phyloP scores from a whole-genome alignment of 176 grass and related monocot genomes.

The Secale cereale region DNA sequence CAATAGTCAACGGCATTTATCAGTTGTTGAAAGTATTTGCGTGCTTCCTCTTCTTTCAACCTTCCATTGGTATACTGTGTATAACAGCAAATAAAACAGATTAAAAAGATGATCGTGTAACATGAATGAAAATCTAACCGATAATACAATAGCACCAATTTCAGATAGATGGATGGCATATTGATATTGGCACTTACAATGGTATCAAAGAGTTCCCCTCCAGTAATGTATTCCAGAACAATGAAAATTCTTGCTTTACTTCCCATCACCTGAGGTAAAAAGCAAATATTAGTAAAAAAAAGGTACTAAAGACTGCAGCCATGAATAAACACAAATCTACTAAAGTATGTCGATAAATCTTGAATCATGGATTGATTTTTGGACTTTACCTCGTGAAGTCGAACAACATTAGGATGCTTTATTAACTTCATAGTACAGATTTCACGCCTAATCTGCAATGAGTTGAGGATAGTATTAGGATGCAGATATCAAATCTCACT shows the following conservation, averaged over 20 bases:
- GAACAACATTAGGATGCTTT: conserved; percentile 95
- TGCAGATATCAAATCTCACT: conserved; percentile 2
- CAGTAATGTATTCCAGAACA: conserved; percentile 90
- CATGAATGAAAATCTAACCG: not conserved
- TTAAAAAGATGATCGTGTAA: conserved; percentile 20
- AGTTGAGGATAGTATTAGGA: conserved; percentile 28
- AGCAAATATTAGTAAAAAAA: conserved; percentile 16
- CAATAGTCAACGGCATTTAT: conserved; percentile 96
- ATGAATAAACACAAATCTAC: not conserved
- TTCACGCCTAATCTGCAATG: conserved; percentile 90
- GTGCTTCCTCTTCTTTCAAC: conserved; percentile 91
- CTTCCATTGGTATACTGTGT: conserved; percentile 43
- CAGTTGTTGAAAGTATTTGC: conserved; percentile 92
- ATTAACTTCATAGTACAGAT: conserved; percentile 98
- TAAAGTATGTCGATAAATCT: conserved; percentile 8
- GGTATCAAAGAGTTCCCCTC: conserved; percentile 98
- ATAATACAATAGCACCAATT: not conserved
- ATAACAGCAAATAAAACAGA: conserved; percentile 1
- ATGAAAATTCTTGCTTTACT: conserved; percentile 98
- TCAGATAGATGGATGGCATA: conserved; percentile 9
- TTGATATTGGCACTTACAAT: conserved; percentile 63
- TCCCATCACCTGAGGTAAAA: conserved; percentile 84
- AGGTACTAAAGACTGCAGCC: not conserved
- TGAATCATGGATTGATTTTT: not conserved
- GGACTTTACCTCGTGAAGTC: conserved; percentile 73